phyloP scores from a whole-genome alignment of 495 filamentous ascomycete species.

The Clavariopsis aquatica region DNA sequence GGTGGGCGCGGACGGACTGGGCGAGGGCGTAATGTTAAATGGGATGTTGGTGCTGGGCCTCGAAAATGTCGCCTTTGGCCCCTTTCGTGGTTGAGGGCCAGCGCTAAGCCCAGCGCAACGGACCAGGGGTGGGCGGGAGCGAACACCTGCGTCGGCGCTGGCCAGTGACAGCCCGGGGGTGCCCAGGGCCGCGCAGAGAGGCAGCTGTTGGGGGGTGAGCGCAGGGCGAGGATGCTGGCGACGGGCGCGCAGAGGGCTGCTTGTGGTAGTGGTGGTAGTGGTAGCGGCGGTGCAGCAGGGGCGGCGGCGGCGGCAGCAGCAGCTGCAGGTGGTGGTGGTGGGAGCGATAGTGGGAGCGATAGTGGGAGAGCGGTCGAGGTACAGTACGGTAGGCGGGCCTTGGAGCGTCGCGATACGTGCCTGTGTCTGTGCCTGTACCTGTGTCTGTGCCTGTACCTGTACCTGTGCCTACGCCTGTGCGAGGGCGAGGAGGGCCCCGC shows the following conservation, averaged over 20 bases:
- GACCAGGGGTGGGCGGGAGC: background rate
- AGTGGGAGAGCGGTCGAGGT: no score
- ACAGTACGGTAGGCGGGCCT: no score
- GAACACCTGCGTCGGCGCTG: background rate
- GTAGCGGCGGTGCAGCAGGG: no score
- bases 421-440: no score
- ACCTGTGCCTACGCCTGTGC: no score
- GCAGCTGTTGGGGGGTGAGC: background rate
- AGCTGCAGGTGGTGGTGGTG: no score
- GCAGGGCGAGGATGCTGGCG: background rate
- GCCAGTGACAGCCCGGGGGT: background rate
- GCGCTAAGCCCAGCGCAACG: background rate
- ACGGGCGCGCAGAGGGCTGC: no score
- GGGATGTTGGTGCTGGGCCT: background rate
- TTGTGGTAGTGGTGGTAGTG: no score
- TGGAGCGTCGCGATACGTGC: no score
- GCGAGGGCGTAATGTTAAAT: background rate
- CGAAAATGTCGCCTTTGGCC: constrained; percentile 22
- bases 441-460: no score
- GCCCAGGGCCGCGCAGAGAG: background rate
- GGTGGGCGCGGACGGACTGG: background rate
- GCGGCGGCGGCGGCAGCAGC: no score
- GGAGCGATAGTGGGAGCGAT: no score
- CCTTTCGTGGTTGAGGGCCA: constrained; percentile 6
- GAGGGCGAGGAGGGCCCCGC: background rate